These are phyloP conservation scores for Alloteropsis semialata DNA, from an alignment of 176 grass and related monocot species.

Conservation along the genomic window DNA sequence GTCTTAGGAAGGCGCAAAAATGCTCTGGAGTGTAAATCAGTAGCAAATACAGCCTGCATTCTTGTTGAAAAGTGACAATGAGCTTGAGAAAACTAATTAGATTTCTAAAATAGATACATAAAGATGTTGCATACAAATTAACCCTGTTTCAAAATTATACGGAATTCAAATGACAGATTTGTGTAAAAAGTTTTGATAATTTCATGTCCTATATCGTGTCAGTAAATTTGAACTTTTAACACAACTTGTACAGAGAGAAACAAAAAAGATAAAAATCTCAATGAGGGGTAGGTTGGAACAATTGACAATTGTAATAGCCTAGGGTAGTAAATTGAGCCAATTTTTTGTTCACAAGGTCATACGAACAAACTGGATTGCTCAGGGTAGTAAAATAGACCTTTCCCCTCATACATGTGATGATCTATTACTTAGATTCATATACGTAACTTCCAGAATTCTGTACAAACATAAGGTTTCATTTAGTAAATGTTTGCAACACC, in stretches of 20 bases:
- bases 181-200: not conserved
- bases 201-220: no score
- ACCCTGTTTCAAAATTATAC: not conserved
- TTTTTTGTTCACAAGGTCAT: no score
- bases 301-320: no score
- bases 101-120: constrained; percentile 3
- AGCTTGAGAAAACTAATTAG: not conserved
- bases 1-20: constrained; percentile 93
- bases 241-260: no score
- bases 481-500: not conserved
- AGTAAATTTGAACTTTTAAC: no score
- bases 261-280: no score
- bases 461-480: not conserved
- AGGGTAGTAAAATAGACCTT: no score
- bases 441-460: not conserved
- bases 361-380: no score
- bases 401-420: not conserved
- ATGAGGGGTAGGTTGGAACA: no score
- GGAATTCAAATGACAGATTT: not conserved
- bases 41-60: constrained; percentile 84
- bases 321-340: no score
- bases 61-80: constrained; percentile 7
- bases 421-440: not conserved
- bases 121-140: not conserved
- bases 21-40: constrained; percentile 86